Conservation (phyloP, 192 early-diverging fungal species). For the Piromyces finnis region DNA sequence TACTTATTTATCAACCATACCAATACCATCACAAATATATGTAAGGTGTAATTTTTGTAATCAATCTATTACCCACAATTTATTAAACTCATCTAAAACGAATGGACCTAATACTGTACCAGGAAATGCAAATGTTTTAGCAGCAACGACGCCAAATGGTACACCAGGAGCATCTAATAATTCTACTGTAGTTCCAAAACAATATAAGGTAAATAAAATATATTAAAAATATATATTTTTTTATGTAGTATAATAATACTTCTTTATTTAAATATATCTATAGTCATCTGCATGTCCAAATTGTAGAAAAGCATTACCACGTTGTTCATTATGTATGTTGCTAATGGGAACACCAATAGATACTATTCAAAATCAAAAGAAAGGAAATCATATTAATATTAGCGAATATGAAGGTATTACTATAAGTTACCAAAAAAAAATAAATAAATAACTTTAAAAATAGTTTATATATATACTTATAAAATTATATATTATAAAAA, state of each 20-base stretch:
- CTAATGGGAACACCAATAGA: conserved; percentile 50
- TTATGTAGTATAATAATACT: no score
- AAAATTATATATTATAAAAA: no score
- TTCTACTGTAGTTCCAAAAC: neutral
- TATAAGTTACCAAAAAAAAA: no score
- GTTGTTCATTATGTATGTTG: conserved; percentile 44
- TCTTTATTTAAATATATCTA: neutral
- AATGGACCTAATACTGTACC: neutral
- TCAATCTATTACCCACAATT: conserved; percentile 34
- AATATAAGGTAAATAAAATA: neutral
- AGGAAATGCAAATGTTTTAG: neutral
- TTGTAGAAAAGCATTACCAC: conserved; percentile 39
- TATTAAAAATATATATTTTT: no score
- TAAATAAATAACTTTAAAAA: no score
- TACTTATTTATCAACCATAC: conserved; percentile 2
- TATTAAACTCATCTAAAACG: conserved; percentile 19
- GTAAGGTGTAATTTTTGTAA: conserved; percentile 79
- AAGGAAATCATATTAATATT: conserved; percentile 19
- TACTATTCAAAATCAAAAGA: conserved; percentile 16
- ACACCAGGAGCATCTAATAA: neutral
- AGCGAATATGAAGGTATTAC: conserved; percentile 15
- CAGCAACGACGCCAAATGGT: neutral
- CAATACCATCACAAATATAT: conserved; percentile 47
- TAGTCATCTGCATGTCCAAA: conserved; percentile 40
- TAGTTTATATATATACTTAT: no score